Base-by-base conservation (phyloP, 176 grass and related monocot genomes). In the Luzula sylvatica region DNA sequence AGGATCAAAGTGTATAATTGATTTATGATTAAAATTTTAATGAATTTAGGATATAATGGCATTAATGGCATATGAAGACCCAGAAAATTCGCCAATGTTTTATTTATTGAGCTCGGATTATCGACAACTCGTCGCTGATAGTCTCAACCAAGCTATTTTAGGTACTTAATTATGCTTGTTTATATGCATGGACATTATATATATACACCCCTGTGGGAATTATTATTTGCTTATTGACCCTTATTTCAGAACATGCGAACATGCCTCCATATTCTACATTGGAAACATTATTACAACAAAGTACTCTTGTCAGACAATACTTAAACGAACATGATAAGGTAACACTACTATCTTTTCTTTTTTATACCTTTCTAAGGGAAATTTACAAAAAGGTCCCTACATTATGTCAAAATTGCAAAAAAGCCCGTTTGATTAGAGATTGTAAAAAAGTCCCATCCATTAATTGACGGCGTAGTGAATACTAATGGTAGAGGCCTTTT, bases 61-160 rank as follows among this genome's bases (percentile, higher is more conserved):
- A 20, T 76, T 98, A 19, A 64, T 98, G 64, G 86, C 93, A 54
- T 98, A 98, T 55, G 72, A 80, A 44, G 93, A 92, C 23, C 93
- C 93, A 42, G 86, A 98, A 70, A 98, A 81, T 65, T 90, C 86
- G 69, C 93, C 93, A 16, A 98, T 98, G 86, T 98, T 98, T 65
- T 61, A 87, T 87, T 73, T 89, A 59, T 67, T 98, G 68, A 87
- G 82, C 56, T 76, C 75, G 53, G 93, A 92, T n/a, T 77, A 92
- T 38, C 80, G 93, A 28, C 81, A 92, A 56, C 79, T 72, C 53
- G 68, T 98, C 32, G 81, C 86, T 54, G 93, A 98, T 66, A 66
- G 64, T 25, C 77, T 98, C 75, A 98, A 98, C 77, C 78, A 73
- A 27, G 78, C 93, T 83, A 69, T 98, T 41, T 76, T 98, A 38